These are phyloP conservation scores for barrel medic (Medicago truncatula) DNA, from an alignment of 306 rosid species.

Conservation along the genomic window DNA sequence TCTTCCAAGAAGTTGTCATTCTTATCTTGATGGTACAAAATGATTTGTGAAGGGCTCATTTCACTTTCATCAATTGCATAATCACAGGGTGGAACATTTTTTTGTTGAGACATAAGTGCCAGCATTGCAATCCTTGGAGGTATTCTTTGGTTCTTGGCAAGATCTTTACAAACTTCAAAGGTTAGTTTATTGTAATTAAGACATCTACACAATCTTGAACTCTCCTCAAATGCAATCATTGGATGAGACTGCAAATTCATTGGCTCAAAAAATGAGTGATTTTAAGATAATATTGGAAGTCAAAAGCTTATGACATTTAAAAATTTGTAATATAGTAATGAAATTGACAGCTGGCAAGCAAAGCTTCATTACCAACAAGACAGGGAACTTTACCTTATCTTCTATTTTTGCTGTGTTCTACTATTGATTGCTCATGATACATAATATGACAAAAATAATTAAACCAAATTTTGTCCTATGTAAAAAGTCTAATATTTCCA, in stretches of 20 bases:
- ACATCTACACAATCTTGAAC: conserved; percentile 75
- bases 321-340: neutral
- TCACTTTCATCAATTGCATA: conserved; percentile 25
- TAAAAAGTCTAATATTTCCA: too few relatives aligned
- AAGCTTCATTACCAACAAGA: conserved; percentile 14
- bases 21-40: conserved; percentile 26
- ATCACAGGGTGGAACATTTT: conserved; percentile 34
- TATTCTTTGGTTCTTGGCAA: conserved; percentile 79
- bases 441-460: neutral
- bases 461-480: too few relatives aligned
- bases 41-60: conserved; percentile 38
- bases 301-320: neutral
- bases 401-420: conserved; percentile 8
- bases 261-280: neutral
- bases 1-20: conserved; percentile 42
- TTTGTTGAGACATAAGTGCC: conserved; percentile 69
- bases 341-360: conserved; percentile 1
- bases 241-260: conserved; percentile 66
- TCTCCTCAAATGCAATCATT: conserved; percentile 58
- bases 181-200: conserved; percentile 69
- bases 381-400: conserved; percentile 29
- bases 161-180: conserved; percentile 66
- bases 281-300: neutral
- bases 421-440: conserved; percentile 24
- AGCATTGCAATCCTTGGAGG: conserved; percentile 73